Evolutionary conservation across 192 early-diverging fungal genomes (phyloP).

Genomic region (Podila epicladia): DNA sequence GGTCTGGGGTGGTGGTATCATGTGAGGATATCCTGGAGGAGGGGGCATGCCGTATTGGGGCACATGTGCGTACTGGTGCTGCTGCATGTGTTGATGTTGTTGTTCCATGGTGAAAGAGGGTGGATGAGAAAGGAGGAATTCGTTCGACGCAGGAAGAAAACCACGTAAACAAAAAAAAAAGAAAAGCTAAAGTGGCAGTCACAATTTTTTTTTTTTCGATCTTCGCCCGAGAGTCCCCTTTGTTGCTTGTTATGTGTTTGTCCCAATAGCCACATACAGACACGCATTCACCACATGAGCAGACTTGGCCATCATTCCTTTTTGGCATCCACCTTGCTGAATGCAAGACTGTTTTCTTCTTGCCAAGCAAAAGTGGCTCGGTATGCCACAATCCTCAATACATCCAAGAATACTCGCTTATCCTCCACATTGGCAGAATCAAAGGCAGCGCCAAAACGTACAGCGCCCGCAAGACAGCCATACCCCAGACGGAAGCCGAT

Average conservation of each 20-base stretch:
- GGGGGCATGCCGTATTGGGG: constrained; percentile 17
- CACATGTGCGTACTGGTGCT: constrained; percentile 36
- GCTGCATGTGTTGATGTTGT: constrained; percentile 22
- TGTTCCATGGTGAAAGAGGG: neutral
- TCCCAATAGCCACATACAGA: neutral
- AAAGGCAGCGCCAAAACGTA: neutral
- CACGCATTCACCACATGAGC: neutral
- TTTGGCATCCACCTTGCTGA: neutral
- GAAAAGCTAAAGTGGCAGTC: neutral
- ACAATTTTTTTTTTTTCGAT: too few relatives aligned
- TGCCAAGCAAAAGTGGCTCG: neutral
- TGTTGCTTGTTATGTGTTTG: too few relatives aligned
- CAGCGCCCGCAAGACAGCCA: neutral
- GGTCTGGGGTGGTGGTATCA: constrained; percentile 20
- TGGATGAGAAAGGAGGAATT: neutral
- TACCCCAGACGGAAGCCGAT: too few relatives aligned
- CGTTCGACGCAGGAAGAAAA: neutral
- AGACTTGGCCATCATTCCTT: neutral
- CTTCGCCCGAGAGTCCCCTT: too few relatives aligned
- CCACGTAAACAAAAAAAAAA: neutral
- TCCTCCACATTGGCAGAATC: neutral
- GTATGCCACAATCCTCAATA: neutral
- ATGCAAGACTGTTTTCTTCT: neutral
- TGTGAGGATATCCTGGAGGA: constrained; percentile 16
- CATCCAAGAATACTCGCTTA: neutral